These are phyloP conservation scores for Peronospora belbahrii DNA, from an alignment of 352 stramenopile genomes.

Conservation along the genomic window DNA sequence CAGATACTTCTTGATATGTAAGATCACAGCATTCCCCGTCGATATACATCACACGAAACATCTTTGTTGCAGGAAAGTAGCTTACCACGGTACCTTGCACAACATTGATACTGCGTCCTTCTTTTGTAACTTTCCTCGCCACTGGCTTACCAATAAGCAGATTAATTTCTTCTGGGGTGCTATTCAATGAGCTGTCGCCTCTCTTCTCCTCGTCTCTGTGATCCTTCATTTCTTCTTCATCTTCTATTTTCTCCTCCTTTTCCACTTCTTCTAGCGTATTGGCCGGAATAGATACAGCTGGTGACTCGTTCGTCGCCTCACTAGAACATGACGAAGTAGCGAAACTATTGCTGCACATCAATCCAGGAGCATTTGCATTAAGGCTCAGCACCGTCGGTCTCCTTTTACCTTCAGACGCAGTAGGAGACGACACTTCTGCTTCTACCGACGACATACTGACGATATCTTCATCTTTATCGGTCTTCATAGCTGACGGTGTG, in stretches of 20 bases:
- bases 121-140: slow-evolving; percentile 27
- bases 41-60: slow-evolving; percentile 60
- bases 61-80: slow-evolving; percentile 73
- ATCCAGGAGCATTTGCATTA: slow-evolving; percentile 35
- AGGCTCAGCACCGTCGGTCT: slow-evolving; percentile 31
- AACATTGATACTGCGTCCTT: slow-evolving; percentile 21
- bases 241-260: slow-evolving; percentile 13
- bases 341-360: slow-evolving; percentile 13
- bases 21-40: slow-evolving; percentile 52
- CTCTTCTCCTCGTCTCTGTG: slow-evolving; percentile 18
- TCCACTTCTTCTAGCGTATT: slow-evolving; percentile 6
- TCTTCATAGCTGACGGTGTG: slow-evolving; percentile 8
- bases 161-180: slow-evolving; percentile 32
- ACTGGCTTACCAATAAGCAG: slow-evolving; percentile 42
- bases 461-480: slow-evolving; percentile 13
- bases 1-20: slow-evolving; percentile 48
- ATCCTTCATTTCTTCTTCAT: slow-evolving; percentile 15
- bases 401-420: slow-evolving; percentile 7
- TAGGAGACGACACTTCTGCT: not conserved
- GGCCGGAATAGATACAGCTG: slow-evolving; percentile 17
- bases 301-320: slow-evolving; percentile 8
- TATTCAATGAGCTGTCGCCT: slow-evolving; percentile 4
- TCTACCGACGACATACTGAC: slow-evolving; percentile 2
- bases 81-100: slow-evolving; percentile 48
- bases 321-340: not conserved